phyloP scores from a whole-genome alignment of 169 alveolate species.

The Eimeria sp. region DNA sequence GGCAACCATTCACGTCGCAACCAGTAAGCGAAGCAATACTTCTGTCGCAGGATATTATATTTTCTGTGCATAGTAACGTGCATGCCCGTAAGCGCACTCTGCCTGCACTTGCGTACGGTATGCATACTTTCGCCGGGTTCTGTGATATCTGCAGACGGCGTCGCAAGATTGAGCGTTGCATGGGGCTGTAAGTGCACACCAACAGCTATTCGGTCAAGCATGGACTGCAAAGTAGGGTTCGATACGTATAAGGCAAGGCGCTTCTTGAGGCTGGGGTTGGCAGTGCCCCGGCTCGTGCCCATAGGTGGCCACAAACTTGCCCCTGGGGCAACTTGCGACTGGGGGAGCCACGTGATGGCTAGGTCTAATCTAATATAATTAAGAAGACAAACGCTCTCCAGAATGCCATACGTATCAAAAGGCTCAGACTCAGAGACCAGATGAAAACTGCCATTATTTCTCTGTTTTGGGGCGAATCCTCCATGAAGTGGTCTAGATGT shows the following conservation, averaged over 20 bases:
- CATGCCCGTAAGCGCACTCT: background rate
- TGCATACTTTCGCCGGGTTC: background rate
- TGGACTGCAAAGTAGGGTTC: background rate
- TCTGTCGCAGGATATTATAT: background rate
- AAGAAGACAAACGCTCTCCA: background rate
- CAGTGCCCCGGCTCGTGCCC: background rate
- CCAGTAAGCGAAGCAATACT: conserved; percentile 33
- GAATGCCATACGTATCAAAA: background rate
- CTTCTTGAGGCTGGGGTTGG: background rate
- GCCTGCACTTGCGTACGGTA: background rate
- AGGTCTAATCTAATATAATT: too few species aligned
- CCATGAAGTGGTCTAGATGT: background rate
- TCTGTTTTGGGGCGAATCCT: background rate
- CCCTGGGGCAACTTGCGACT: too few species aligned
- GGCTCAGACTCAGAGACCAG: background rate
- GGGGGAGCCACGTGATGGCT: too few species aligned
- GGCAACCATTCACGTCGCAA: conserved; percentile 72
- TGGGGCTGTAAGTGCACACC: conserved; percentile 57
- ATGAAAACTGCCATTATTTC: background rate
- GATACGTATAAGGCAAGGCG: background rate
- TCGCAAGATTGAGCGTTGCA: conserved; percentile 54
- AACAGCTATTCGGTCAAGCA: background rate
- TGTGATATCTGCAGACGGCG: conserved; percentile 41
- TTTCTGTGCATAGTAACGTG: background rate
- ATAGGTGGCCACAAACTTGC: background rate